A percentile compares a stretch with the other conserved stretches of the same genome.
Evolutionary conservation across 2,329 filamentous ascomycete genomes (phyloP).

Genomic region (Ophiostoma sp.): DNA sequence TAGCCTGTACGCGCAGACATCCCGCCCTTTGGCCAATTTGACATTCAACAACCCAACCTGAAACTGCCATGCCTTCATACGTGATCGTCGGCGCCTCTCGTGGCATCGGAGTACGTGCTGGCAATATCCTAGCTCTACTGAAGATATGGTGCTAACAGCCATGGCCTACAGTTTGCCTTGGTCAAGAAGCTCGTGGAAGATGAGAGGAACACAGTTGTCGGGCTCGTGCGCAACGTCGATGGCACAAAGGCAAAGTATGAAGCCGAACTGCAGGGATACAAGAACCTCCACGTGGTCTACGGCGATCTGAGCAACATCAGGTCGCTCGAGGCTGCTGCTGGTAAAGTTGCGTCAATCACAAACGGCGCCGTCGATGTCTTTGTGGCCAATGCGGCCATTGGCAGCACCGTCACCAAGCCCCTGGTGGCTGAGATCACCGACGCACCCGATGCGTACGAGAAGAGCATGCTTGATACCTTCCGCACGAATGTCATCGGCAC

Average conservation of each 20-base stretch:
- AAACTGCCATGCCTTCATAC: background rate
- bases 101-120: background rate
- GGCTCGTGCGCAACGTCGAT: background rate
- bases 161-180: background rate
- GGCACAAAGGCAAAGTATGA: background rate
- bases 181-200: background rate
- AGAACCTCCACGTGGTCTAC: background rate
- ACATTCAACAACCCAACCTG: background rate
- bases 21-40: too few species aligned
- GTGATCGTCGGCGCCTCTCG: background rate
- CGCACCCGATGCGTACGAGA: constrained; percentile 33
- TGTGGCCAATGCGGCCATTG: constrained; percentile 45
- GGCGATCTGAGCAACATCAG: background rate
- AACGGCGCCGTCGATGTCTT: constrained; percentile 45
- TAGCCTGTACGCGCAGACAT: too few species aligned
- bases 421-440: constrained; percentile 31
- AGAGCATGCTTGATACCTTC: constrained; percentile 34
- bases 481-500: constrained; percentile 48
- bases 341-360: constrained; percentile 28
- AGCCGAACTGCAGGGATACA: background rate
- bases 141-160: background rate
- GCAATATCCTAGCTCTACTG: background rate
- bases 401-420: constrained; percentile 30
- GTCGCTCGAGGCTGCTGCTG: background rate
- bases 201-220: background rate